phyloP scores from a whole-genome alignment of 208 protist genomes.

The Leishmania turanica region DNA sequence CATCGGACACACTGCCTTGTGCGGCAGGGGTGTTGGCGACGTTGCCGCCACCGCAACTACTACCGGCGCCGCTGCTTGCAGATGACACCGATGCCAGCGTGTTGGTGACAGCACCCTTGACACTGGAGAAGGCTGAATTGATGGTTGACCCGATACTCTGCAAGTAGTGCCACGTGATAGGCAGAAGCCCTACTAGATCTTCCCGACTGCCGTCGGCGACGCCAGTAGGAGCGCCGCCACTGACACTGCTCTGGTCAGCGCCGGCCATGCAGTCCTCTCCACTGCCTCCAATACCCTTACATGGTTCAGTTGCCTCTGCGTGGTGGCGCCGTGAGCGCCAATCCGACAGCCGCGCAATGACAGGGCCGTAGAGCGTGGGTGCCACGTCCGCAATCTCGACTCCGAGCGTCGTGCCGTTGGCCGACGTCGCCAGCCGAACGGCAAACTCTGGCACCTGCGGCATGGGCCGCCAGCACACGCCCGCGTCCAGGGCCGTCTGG shows the following conservation, averaged over 20 bases:
- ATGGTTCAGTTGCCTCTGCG: background rate
- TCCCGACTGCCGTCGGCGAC: background rate
- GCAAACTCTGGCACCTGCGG: slow-evolving; percentile 30
- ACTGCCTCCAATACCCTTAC: background rate
- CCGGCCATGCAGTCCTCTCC: background rate
- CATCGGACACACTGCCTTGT: background rate
- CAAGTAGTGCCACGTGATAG: slow-evolving; percentile 33
- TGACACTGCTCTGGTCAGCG: background rate
- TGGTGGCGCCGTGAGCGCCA: slow-evolving; percentile 8
- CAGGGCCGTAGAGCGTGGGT: slow-evolving; percentile 29
- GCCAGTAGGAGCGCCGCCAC: background rate
- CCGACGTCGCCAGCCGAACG: slow-evolving; percentile 47
- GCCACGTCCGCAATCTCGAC: slow-evolving; percentile 56
- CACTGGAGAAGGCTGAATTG: slow-evolving; percentile 15
- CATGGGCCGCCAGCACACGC: slow-evolving; percentile 59
- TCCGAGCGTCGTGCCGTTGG: slow-evolving; percentile 45
- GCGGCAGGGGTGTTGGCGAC: background rate
- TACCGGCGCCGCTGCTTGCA: background rate
- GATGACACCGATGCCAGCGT: background rate
- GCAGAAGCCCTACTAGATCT: slow-evolving; percentile 27
- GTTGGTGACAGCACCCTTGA: slow-evolving; percentile 10
- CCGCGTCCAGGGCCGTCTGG: slow-evolving; percentile 64
- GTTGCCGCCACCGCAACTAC: background rate
- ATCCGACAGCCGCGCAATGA: slow-evolving; percentile 10
- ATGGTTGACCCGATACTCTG: slow-evolving; percentile 18